A percentile compares a stretch with the other conserved stretches of the same genome.
Evolutionary conservation across 257 asterid genomes (phyloP).

Genomic region (Ophiorrhiza pumila): DNA sequence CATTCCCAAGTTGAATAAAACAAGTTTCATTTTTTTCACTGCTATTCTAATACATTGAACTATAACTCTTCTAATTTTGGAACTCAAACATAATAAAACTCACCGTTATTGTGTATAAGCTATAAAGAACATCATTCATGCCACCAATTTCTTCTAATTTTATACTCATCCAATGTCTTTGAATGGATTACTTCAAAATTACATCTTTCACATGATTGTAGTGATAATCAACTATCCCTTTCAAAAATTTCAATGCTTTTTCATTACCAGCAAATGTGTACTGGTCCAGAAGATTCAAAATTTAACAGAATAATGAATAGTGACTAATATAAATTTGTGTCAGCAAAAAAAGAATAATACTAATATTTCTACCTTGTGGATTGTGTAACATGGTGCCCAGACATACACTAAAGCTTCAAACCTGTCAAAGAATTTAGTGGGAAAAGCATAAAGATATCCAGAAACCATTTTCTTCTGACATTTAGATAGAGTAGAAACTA

Average conservation of each 20-base stretch:
- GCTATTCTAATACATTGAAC: background rate
- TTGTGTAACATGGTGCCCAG: conserved; percentile 93
- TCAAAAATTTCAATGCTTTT: conserved; percentile 53
- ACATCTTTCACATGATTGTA: conserved; percentile 74
- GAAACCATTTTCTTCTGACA: conserved; percentile 71
- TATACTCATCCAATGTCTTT: conserved; percentile 60
- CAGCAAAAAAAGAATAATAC: background rate
- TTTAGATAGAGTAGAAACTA: conserved; percentile 51
- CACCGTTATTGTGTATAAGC: no score
- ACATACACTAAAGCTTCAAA: conserved; percentile 62
- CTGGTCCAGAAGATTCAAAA: conserved; percentile 15
- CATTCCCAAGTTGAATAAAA: background rate
- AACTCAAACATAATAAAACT: background rate
- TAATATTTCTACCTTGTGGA: no score
- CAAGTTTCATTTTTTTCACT: background rate
- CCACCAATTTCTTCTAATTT: conserved; percentile 94
- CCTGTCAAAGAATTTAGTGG: conserved; percentile 58
- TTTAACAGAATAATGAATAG: conserved; percentile 1
- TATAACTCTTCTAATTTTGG: no score
- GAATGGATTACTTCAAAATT: conserved; percentile 52
- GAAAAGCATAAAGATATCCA: conserved; percentile 88
- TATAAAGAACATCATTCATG: conserved; percentile 94
- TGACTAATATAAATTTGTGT: background rate
- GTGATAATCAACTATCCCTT: conserved; percentile 78
- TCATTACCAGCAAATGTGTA: conserved; percentile 56